Base-by-base conservation (phyloP, 805 yeast species). In the Ogataea polymorpha region DNA sequence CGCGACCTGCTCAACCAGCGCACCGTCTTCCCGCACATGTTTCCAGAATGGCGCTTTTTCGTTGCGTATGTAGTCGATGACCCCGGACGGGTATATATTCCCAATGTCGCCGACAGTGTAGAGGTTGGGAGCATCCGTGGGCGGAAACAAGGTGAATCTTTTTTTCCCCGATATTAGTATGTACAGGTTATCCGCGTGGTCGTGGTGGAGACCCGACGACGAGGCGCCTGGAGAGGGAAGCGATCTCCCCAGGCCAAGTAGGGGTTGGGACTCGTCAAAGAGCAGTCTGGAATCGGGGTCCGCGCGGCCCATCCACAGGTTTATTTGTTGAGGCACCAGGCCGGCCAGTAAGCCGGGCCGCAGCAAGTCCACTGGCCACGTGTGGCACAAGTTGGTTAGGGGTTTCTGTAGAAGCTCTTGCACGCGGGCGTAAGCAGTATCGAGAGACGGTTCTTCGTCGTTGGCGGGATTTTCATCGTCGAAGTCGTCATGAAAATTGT, bases 201-300 rank as follows among this genome's bases (percentile, higher is more conserved):
- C 91, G 56, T 84, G 91, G 51, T 84, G 91, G 10, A 84, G 62
- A 0, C 91, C 91, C 1, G 89, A 80, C 0, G 88, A 80, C 1
- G 80, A 67, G 1, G 68, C 66, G n/a, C 50, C 50, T n/a, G 16
- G 13, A 1, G 75, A 74, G 1, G 87, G 83, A 1, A 82, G 60
- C 16, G 63, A 63, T 53, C 77, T 74, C 1, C 86, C 86, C 4
- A 79, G 56, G 1, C 75, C 74, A 13, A 63, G 55, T 33, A 61
- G 59, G 2, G 48, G 41, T 12, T 55, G 48, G 2, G 44, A 37
- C 16, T 61, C 55, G 33, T 35, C 42, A 21, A 34, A 32, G 4
- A 23, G 18, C 13, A 44, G 23, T 8, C 17, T 25, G 3, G 49
- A 11, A 16, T 20, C 25, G 3, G 37, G 34, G 14, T 54, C 32